Percentiles rank a stretch among this genome's conserved stretches.
phyloP scores from a whole-genome alignment of 495 filamentous ascomycete species.

The Tuber calosporum region DNA sequence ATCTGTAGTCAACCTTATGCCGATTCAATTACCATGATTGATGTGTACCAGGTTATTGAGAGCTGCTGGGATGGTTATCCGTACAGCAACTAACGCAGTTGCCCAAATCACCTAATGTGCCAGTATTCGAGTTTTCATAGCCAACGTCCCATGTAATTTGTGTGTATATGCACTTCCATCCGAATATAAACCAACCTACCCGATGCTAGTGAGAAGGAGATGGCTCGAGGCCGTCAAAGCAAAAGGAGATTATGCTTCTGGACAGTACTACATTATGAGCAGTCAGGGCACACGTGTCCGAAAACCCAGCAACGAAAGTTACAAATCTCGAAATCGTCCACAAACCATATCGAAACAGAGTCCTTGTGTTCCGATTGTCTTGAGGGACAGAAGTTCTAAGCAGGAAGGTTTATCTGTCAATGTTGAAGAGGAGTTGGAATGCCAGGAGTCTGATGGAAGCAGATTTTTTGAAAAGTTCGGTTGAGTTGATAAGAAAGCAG shows the following conservation, averaged over 20 bases:
- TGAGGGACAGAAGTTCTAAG: too few relatives aligned
- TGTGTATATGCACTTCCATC: not conserved
- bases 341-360: too few relatives aligned
- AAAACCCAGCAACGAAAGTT: too few relatives aligned
- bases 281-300: not conserved
- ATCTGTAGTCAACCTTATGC: conserved; percentile 11
- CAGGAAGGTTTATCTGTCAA: too few relatives aligned
- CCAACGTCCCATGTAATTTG: not conserved
- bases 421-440: too few relatives aligned
- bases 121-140: not conserved
- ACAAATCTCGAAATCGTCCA: too few relatives aligned
- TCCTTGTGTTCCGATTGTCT: too few relatives aligned
- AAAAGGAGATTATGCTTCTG: not conserved
- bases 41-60: too few relatives aligned
- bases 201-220: not conserved
- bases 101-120: not conserved
- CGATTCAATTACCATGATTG: not conserved
- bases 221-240: conserved; percentile 6
- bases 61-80: not conserved
- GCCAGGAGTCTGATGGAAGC: too few relatives aligned
- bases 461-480: too few relatives aligned
- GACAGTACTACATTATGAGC: not conserved
- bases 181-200: not conserved
- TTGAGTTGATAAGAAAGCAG: too few relatives aligned
- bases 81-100: not conserved